phyloP scores from a whole-genome alignment of 768 basidiomycete genomes.

The Suillus subaureus region DNA sequence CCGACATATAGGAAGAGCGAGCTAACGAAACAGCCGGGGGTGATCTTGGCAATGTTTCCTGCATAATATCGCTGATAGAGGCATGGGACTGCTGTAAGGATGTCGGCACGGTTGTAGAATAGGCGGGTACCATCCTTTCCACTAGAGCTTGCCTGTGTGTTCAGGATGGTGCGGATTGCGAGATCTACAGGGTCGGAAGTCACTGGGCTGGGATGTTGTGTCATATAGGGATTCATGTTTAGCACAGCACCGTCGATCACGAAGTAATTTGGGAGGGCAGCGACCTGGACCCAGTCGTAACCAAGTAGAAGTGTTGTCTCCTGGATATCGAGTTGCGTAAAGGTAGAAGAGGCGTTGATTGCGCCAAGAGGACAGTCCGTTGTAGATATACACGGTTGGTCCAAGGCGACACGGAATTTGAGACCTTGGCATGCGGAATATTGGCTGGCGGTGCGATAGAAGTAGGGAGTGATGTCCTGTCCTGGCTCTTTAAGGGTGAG shows the following conservation, averaged over 20 bases:
- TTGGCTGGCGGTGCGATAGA: slow-evolving; percentile 67
- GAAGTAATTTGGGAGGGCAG: slow-evolving; percentile 68
- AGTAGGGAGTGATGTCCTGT: slow-evolving; percentile 88
- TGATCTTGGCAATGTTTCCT: slow-evolving; percentile 95
- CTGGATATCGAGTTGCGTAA: slow-evolving; percentile 59
- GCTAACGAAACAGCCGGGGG: slow-evolving; percentile 94
- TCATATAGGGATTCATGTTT: slow-evolving; percentile 87
- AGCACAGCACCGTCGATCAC: slow-evolving; percentile 94
- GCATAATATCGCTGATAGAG: slow-evolving; percentile 85
- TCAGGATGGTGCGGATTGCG: slow-evolving; percentile 77
- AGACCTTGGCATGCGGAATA: slow-evolving; percentile 68
- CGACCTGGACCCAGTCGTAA: slow-evolving; percentile 90
- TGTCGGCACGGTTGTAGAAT: slow-evolving; percentile 71
- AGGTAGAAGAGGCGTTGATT: slow-evolving; percentile 58
- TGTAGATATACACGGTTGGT: slow-evolving; percentile 65
- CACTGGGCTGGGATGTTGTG: slow-evolving; percentile 67
- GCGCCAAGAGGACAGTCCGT: slow-evolving; percentile 69
- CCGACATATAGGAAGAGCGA: slow-evolving; percentile 87
- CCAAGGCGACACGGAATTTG: slow-evolving; percentile 68
- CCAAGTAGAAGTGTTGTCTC: slow-evolving; percentile 76
- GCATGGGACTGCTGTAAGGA: slow-evolving; percentile 75
- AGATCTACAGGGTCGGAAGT: slow-evolving; percentile 77
- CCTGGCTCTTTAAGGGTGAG: slow-evolving; percentile 64
- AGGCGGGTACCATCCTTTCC: slow-evolving; percentile 92
- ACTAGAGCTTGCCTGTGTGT: slow-evolving; percentile 44